phyloP scores from a whole-genome alignment of 2,329 filamentous ascomycete genomes.

The Metarhizium guizhouense region DNA sequence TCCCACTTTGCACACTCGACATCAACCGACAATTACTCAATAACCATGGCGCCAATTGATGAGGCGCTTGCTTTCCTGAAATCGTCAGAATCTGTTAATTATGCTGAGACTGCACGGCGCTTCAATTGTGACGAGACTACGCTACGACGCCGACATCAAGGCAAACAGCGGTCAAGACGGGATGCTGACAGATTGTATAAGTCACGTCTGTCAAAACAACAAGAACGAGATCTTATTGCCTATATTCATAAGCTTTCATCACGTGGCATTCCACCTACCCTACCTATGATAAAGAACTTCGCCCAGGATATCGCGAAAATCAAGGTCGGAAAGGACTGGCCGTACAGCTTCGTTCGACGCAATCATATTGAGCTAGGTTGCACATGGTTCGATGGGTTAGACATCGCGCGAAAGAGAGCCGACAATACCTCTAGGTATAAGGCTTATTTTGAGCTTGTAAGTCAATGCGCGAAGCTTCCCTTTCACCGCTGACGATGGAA shows the following conservation, averaged over 20 bases:
- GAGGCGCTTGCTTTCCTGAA: too few species aligned
- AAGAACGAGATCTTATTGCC: slow-evolving; percentile 6
- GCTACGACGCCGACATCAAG: too few species aligned
- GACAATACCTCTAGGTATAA: slow-evolving; percentile 1
- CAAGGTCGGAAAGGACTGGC: not conserved
- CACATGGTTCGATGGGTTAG: not conserved
- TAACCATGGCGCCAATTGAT: too few species aligned
- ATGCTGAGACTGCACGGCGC: too few species aligned
- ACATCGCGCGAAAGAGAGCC: not conserved
- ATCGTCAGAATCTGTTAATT: too few species aligned
- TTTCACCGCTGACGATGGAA: not conserved
- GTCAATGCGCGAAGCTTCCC: not conserved
- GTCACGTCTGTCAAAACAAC: slow-evolving; percentile 2
- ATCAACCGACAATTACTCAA: too few species aligned
- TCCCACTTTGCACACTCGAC: too few species aligned
- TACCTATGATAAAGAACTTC: slow-evolving; percentile 5
- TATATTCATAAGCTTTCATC: slow-evolving; percentile 8
- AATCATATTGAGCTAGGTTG: not conserved
- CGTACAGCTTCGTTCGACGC: not conserved
- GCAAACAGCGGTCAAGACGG: too few species aligned
- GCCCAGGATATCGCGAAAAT: slow-evolving; percentile 2
- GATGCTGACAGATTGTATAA: too few species aligned
- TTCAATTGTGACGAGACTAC: too few species aligned
- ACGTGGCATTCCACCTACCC: slow-evolving; percentile 5
- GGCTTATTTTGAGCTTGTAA: slow-evolving; percentile 1